Evolutionary conservation across 2,329 filamentous ascomycete species (phyloP).

Genomic region (Verticillium dahliae): DNA sequence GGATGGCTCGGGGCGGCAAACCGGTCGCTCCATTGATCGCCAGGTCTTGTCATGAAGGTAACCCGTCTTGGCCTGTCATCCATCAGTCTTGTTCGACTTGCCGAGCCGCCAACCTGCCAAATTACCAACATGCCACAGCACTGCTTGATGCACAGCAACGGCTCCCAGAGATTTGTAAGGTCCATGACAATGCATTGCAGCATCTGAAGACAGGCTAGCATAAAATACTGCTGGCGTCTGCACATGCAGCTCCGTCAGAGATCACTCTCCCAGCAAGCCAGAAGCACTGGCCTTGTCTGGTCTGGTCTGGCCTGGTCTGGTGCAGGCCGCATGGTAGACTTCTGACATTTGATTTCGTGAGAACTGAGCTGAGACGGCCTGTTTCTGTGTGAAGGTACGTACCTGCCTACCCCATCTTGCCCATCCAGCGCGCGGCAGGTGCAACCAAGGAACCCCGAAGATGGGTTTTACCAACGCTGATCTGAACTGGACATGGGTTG

Average conservation of each 20-base stretch:
- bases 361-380: too few relatives aligned
- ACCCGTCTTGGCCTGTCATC: neutral
- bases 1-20: neutral
- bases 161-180: neutral
- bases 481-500: too few relatives aligned
- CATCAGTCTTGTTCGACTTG: neutral
- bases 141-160: neutral
- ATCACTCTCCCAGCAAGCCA: neutral
- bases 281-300: neutral
- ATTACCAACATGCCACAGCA: neutral
- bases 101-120: neutral
- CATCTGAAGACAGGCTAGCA: neutral
- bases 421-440: neutral
- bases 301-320: neutral
- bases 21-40: neutral
- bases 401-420: neutral
- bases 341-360: neutral
- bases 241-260: neutral
- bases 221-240: neutral
- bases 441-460: neutral
- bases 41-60: neutral
- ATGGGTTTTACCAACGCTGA: too few relatives aligned
- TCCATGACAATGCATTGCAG: neutral
- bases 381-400: neutral
- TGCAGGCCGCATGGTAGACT: neutral